A percentile compares a stretch with the other conserved stretches of the same genome.
phyloP scores from a whole-genome alignment of 805 yeast species.

The Vanderwaltozyma yarrowii region DNA sequence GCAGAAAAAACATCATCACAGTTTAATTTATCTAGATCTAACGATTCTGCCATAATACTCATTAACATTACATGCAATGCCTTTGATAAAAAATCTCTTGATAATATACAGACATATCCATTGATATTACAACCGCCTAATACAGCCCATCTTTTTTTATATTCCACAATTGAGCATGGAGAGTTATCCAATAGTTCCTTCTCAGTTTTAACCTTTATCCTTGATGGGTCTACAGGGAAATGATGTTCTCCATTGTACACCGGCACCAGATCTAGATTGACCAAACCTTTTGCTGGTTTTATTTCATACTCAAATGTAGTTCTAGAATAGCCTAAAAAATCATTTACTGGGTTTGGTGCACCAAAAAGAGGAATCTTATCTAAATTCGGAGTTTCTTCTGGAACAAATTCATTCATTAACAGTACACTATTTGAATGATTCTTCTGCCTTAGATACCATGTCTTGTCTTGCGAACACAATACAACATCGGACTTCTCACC shows the following conservation, averaged over 20 bases:
- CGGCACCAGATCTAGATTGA: constrained; percentile 26
- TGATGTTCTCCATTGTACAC: constrained; percentile 28
- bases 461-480: constrained; percentile 45
- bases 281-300: constrained; percentile 25
- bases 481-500: constrained; percentile 36
- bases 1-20: constrained; percentile 24
- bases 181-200: constrained; percentile 33
- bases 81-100: constrained; percentile 27
- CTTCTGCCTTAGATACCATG: constrained; percentile 63
- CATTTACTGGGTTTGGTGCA: constrained; percentile 27
- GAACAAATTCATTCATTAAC: constrained; percentile 31
- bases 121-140: constrained; percentile 47
- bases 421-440: constrained; percentile 84
- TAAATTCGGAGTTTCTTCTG: constrained; percentile 9
- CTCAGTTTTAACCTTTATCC: constrained; percentile 15
- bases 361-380: constrained; percentile 25
- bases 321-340: constrained; percentile 20
- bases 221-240: constrained; percentile 5
- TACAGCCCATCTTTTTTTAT: constrained; percentile 40
- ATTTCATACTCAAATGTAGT: constrained; percentile 31
- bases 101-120: constrained; percentile 33
- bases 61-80: constrained; percentile 30
- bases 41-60: constrained; percentile 31
- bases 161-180: constrained; percentile 47
- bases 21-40: constrained; percentile 23